phyloP scores from a whole-genome alignment of 345 rosid genomes.

The Heritiera littoralis region DNA sequence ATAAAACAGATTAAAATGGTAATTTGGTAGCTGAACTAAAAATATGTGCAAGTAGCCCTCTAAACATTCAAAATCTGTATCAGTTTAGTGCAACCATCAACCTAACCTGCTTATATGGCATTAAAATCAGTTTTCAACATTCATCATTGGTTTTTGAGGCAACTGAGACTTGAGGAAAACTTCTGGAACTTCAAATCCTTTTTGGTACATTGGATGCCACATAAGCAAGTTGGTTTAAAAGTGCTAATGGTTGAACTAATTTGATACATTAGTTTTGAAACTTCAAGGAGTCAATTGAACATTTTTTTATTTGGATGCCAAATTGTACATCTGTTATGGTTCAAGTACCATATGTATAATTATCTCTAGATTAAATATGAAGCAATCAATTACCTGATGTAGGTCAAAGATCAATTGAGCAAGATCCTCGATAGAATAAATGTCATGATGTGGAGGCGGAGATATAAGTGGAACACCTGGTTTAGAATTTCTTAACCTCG shows the following conservation, averaged over 20 bases:
- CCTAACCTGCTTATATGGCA: background rate
- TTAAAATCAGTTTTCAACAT: background rate
- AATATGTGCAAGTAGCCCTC: background rate
- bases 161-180: background rate
- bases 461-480: slow-evolving; percentile 99
- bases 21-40: slow-evolving; percentile 1
- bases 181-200: background rate
- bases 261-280: background rate
- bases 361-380: slow-evolving; percentile 16
- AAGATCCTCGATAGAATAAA: slow-evolving; percentile 96
- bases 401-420: slow-evolving; percentile 98
- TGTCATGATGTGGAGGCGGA: slow-evolving; percentile 98
- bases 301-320: background rate
- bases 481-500: slow-evolving; percentile 91
- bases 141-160: background rate
- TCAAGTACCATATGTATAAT: background rate
- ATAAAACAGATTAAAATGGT: slow-evolving; percentile 19
- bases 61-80: background rate
- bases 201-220: slow-evolving; percentile 6
- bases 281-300: background rate
- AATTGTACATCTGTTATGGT: slow-evolving; percentile 1
- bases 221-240: slow-evolving; percentile 6
- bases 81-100: background rate
- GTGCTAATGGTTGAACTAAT: background rate
- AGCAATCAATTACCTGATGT: slow-evolving; percentile 71